Evolutionary conservation across 176 grass and related monocot species (phyloP).

Genomic region (Raddia guianensis): DNA sequence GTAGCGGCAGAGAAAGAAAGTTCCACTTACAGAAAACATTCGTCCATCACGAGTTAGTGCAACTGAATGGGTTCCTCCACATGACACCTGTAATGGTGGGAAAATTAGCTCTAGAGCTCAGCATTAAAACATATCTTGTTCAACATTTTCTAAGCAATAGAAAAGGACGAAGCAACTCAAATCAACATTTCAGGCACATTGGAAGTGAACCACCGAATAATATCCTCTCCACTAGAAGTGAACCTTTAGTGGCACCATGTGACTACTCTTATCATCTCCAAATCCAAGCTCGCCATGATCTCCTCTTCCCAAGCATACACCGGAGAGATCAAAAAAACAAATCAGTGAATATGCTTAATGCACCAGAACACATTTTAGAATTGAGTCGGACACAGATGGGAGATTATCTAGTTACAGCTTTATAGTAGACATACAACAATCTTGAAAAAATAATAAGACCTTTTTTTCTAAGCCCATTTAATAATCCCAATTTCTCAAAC

Average conservation of each 20-base stretch:
- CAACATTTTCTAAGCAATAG: neutral
- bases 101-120: conserved; percentile 26
- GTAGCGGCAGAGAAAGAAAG: neutral
- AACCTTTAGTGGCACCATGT: conserved; percentile 48
- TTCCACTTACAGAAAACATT: conserved; percentile 83
- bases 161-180: conserved; percentile 19
- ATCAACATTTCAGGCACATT: neutral
- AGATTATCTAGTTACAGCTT: too few relatives aligned
- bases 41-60: conserved; percentile 74
- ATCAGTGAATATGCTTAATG: too few relatives aligned
- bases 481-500: too few relatives aligned
- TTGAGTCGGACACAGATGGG: too few relatives aligned
- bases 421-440: too few relatives aligned
- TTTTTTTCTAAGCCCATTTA: too few relatives aligned
- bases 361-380: too few relatives aligned
- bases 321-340: too few relatives aligned
- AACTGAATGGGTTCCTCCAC: conserved; percentile 34
- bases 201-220: conserved; percentile 69
- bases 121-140: conserved; percentile 21
- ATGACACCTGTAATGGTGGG: conserved; percentile 71
- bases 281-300: too few relatives aligned
- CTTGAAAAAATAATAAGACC: too few relatives aligned
- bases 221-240: conserved; percentile 75
- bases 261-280: too few relatives aligned
- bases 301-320: too few relatives aligned